Evolutionary conservation across 441 rosid species (phyloP).

Genomic region (Eruca vesicaria): DNA sequence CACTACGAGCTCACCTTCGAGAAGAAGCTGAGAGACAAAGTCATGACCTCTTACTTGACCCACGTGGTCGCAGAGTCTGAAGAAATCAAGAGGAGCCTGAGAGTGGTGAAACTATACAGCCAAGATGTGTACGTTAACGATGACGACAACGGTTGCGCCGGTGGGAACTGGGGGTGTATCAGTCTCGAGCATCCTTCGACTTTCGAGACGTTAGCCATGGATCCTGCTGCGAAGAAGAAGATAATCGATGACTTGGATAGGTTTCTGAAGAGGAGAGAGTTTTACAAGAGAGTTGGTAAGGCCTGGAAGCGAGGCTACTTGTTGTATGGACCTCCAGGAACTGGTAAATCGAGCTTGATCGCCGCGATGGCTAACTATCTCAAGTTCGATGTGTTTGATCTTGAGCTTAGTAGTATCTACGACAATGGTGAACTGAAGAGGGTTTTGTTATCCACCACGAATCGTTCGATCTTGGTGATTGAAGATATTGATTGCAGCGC

Average conservation of each 20-base stretch:
- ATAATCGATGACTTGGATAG: conserved; percentile 43
- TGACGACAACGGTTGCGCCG: conserved; percentile 32
- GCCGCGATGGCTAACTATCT: conserved; percentile 63
- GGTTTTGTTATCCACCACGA: conserved; percentile 48
- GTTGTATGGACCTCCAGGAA: conserved; percentile 60
- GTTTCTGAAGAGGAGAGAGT: conserved; percentile 44
- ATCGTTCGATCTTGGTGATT: conserved; percentile 52
- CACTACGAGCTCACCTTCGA: conserved; percentile 53
- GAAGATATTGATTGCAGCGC: conserved; percentile 58
- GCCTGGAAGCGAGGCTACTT: conserved; percentile 63
- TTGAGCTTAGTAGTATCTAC: conserved; percentile 42
- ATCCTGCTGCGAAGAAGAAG: conserved; percentile 34
- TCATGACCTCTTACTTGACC: conserved; percentile 38
- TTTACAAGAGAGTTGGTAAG: conserved; percentile 56
- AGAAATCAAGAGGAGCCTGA: conserved; percentile 35
- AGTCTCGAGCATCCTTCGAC: conserved; percentile 56
- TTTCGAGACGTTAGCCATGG: conserved; percentile 52
- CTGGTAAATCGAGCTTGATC: conserved; percentile 61
- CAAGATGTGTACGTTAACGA: conserved; percentile 18
- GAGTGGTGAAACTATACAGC: conserved; percentile 44
- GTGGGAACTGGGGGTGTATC: conserved; percentile 39
- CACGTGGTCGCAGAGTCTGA: conserved; percentile 43
- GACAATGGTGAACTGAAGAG: conserved; percentile 40
- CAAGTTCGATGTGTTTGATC: conserved; percentile 49
- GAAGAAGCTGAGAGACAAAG: conserved; percentile 36